Percentiles rank a stretch among this genome's conserved stretches.
Conservation (phyloP, 2,329 filamentous ascomycete genomes). For the Penicillium sp. region DNA sequence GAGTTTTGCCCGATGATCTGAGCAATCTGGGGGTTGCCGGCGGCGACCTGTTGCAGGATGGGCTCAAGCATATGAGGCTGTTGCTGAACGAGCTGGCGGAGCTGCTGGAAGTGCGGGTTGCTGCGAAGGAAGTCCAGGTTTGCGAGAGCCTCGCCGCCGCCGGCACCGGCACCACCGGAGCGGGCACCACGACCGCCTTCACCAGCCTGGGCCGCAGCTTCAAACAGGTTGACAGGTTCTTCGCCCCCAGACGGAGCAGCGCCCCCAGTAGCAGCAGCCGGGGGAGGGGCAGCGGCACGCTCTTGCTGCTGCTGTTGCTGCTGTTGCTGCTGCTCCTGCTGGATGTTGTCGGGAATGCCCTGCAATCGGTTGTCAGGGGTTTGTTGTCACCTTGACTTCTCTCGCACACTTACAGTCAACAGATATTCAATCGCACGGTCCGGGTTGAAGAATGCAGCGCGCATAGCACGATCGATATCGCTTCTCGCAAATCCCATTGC, state of each 20-base stretch:
- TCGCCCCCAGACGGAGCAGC: constrained; percentile 47
- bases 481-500: constrained; percentile 90
- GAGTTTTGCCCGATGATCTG: constrained; percentile 88
- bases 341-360: constrained; percentile 86
- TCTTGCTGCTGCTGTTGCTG: constrained; percentile 61
- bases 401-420: constrained; percentile 59
- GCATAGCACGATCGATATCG: constrained; percentile 90
- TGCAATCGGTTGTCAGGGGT: constrained; percentile 36
- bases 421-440: constrained; percentile 97
- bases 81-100: constrained; percentile 94
- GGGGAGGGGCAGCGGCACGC: constrained; percentile 42
- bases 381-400: too few relatives aligned
- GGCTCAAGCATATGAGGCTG: constrained; percentile 98
- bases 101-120: constrained; percentile 96
- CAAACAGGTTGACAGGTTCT: constrained; percentile 81
- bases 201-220: constrained; percentile 77
- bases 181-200: constrained; percentile 39
- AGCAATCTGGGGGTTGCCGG: constrained; percentile 90
- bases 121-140: constrained; percentile 92
- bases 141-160: constrained; percentile 58
- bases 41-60: constrained; percentile 91
- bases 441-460: constrained; percentile 93
- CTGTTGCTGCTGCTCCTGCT: constrained; percentile 63
- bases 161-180: constrained; percentile 41
- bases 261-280: constrained; percentile 29